Conservation (phyloP, 768 basidiomycete species). For the Lentinula edodes region DNA sequence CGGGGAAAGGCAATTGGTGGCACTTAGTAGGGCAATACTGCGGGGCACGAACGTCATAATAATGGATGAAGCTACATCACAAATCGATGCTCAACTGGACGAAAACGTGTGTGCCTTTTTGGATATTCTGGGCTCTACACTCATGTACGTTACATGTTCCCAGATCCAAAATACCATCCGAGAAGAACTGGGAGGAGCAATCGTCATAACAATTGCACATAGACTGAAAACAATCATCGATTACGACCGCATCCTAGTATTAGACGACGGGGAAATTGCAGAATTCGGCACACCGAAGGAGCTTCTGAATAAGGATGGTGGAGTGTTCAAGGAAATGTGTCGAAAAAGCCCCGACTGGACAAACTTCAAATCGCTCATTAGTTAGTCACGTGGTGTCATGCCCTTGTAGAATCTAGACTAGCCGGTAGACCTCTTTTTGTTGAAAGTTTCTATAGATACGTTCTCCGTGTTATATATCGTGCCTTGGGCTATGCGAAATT, state of each 20-base stretch:
- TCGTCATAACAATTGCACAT: conserved; percentile 84
- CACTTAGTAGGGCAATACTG: conserved; percentile 64
- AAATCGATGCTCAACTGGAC: conserved; percentile 66
- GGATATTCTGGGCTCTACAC: neutral
- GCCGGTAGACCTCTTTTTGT: neutral
- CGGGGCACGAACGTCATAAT: conserved; percentile 62
- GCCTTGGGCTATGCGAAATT: neutral
- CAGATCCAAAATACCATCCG: conserved; percentile 72
- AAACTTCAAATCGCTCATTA: conserved; percentile 23
- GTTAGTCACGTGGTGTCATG: neutral
- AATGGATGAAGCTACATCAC: conserved; percentile 76
- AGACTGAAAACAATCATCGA: conserved; percentile 73
- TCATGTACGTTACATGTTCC: neutral
- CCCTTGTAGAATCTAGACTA: neutral
- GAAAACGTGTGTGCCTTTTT: conserved; percentile 41
- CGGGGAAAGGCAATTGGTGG: conserved; percentile 73
- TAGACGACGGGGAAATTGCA: conserved; percentile 59
- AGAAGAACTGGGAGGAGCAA: conserved; percentile 62
- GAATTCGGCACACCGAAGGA: conserved; percentile 68
- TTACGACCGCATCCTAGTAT: conserved; percentile 69
- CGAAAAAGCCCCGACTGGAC: conserved; percentile 53
- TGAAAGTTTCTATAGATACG: neutral
- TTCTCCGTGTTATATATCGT: neutral
- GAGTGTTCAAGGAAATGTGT: conserved; percentile 68
- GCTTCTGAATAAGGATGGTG: conserved; percentile 47